phyloP scores from a whole-genome alignment of 2,329 filamentous ascomycete species.

The Talaromyces sp. region DNA sequence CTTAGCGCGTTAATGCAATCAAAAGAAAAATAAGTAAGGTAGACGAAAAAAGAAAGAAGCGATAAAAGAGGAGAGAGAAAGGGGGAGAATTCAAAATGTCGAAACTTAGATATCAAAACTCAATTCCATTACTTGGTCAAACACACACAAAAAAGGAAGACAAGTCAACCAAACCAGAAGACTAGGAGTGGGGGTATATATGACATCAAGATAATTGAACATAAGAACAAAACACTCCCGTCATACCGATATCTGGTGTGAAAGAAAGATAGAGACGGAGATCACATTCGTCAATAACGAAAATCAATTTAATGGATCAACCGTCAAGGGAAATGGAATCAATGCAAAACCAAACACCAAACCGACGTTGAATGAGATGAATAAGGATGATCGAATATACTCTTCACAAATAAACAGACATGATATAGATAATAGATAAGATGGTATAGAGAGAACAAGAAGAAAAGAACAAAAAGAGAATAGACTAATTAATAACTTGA shows the following conservation, averaged over 20 bases:
- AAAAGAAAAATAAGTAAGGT: too few species aligned
- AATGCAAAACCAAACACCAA: slow-evolving; percentile 5
- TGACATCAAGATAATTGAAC: neutral
- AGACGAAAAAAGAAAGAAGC: neutral
- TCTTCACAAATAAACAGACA: slow-evolving; percentile 6
- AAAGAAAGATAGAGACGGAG: neutral
- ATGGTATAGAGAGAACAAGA: neutral
- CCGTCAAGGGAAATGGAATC: neutral
- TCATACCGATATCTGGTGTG: neutral
- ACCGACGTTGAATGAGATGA: neutral
- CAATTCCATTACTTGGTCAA: neutral
- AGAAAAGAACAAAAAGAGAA: neutral
- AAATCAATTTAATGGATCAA: neutral
- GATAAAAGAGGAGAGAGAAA: neutral
- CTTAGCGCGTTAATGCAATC: too few species aligned
- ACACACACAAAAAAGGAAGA: neutral
- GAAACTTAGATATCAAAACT: neutral
- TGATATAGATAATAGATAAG: slow-evolving; percentile 1
- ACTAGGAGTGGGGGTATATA: slow-evolving; percentile 14
- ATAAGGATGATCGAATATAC: slow-evolving; percentile 6
- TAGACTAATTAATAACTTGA: slow-evolving; percentile 29
- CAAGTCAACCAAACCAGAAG: slow-evolving; percentile 9
- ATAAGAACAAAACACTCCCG: neutral
- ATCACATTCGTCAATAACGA: neutral
- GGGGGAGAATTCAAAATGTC: neutral